phyloP scores from a whole-genome alignment of 441 rosid species.

The Melastoma candidum region DNA sequence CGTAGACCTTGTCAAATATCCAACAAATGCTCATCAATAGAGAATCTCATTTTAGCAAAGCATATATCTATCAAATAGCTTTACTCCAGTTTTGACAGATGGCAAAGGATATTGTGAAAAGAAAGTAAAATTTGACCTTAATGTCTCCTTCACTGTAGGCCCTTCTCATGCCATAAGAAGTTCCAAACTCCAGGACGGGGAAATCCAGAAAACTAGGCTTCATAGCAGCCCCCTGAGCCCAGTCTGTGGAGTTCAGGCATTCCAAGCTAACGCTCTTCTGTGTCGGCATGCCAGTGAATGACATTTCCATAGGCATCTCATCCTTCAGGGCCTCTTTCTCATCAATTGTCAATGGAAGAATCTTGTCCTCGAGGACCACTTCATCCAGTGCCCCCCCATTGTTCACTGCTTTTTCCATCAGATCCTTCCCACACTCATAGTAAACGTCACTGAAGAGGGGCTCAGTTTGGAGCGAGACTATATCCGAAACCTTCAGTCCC shows the following conservation, averaged over 20 bases:
- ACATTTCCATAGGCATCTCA: constrained; percentile 25
- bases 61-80: no score
- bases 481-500: constrained; percentile 54
- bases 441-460: constrained; percentile 66
- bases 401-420: constrained; percentile 52
- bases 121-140: constrained; percentile 43
- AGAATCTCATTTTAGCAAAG: background rate
- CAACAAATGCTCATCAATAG: background rate
- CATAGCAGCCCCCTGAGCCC: constrained; percentile 42
- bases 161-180: constrained; percentile 79
- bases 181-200: constrained; percentile 48
- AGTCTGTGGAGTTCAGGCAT: constrained; percentile 68
- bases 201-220: constrained; percentile 57
- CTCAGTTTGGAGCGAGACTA: constrained; percentile 57
- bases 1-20: constrained; percentile 22
- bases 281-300: constrained; percentile 29
- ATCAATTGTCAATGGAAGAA: constrained; percentile 32
- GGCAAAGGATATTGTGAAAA: no score
- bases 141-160: constrained; percentile 97
- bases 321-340: constrained; percentile 35
- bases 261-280: constrained; percentile 68
- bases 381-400: constrained; percentile 38
- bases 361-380: constrained; percentile 41
- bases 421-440: constrained; percentile 78
- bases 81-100: no score